Evolutionary conservation across 164 flowering plant species (phyloP).

Genomic region (Vitis riparia): DNA sequence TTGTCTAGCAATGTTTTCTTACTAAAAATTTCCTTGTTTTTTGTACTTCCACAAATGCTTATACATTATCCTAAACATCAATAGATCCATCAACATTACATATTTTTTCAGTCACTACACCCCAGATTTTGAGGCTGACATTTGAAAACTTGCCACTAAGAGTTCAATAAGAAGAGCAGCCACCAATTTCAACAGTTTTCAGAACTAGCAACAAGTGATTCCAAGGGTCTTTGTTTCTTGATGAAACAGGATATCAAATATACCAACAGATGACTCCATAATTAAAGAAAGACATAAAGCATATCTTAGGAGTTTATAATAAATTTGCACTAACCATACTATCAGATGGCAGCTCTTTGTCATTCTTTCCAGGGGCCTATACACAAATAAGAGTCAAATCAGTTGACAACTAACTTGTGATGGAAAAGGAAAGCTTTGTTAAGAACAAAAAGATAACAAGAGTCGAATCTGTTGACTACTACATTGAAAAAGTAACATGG

Average conservation of each 20-base stretch:
- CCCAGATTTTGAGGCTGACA: neutral
- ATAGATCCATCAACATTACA: neutral
- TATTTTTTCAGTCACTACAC: neutral
- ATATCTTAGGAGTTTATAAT: neutral
- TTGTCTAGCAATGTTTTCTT: no score
- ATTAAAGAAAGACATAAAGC: neutral
- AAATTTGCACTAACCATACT: slow-evolving; percentile 69
- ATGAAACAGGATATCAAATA: no score
- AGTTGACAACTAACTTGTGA: neutral
- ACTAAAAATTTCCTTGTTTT: no score
- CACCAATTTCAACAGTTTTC: neutral
- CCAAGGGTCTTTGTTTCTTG: no score
- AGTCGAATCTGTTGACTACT: no score
- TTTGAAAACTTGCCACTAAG: neutral
- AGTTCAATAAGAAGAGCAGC: no score
- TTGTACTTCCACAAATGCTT: no score
- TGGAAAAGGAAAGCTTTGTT: no score
- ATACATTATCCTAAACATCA: neutral
- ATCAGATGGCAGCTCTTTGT: slow-evolving; percentile 85
- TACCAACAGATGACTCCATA: no score
- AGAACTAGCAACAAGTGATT: neutral
- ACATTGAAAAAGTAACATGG: no score
- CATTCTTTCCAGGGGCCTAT: slow-evolving; percentile 95
- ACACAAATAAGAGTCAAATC: slow-evolving; percentile 13
- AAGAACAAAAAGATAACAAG: no score